Percentiles rank a stretch among this genome's conserved stretches.
Conservation (phyloP, 441 rosid species). For the Gossypium aridum region DNA sequence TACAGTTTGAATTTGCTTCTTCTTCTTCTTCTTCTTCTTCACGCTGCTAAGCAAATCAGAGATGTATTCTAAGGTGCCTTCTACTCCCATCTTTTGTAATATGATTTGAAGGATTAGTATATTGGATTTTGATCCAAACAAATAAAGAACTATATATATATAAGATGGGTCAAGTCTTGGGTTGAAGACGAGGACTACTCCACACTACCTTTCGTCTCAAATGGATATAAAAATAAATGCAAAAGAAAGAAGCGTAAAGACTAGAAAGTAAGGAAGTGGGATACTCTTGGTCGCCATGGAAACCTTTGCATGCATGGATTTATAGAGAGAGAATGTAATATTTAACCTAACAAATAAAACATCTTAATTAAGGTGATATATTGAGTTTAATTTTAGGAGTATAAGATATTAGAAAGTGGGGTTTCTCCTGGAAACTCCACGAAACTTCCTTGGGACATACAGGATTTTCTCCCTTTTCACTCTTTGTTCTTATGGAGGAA, state of each 20-base stretch:
- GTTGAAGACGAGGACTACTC: conserved; percentile 5
- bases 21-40: conserved; percentile 41
- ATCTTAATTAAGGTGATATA: neutral
- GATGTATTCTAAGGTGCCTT: conserved; percentile 62
- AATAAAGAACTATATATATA: neutral
- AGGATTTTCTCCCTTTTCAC: neutral
- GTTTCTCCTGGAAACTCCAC: conserved; percentile 10
- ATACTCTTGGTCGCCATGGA: neutral
- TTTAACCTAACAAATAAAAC: neutral
- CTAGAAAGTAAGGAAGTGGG: neutral
- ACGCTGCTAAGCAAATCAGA: conserved; percentile 41
- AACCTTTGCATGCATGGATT: conserved; percentile 4
- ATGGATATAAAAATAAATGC: neutral
- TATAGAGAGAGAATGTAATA: conserved; percentile 12
- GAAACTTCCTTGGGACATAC: conserved; percentile 19
- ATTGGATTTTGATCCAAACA: neutral
- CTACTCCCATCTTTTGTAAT: conserved; percentile 50
- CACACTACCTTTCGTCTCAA: neutral
- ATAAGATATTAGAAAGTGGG: neutral
- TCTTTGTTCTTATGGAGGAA: neutral
- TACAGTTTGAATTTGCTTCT: conserved; percentile 64
- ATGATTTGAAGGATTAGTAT: neutral
- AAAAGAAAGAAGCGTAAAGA: conserved; percentile 5
- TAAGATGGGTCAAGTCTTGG: neutral
- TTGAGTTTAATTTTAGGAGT: neutral